phyloP scores from a whole-genome alignment of 176 grass and related monocot species.

The Otatea glauca region DNA sequence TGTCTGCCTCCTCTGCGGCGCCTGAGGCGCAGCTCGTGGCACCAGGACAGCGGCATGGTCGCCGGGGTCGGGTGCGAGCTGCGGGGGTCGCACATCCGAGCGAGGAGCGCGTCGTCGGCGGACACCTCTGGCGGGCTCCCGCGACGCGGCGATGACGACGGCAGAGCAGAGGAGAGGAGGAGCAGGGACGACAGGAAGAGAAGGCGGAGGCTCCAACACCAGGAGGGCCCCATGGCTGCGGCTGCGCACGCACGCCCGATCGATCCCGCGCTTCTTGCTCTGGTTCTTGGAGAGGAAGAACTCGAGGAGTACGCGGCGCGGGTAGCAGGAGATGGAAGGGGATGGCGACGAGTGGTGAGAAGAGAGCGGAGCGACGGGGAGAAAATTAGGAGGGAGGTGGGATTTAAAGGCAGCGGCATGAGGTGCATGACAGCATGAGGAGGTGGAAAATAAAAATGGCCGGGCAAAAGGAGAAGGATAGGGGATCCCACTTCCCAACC shows the following conservation, averaged over 20 bases:
- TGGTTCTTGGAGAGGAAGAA: constrained; percentile 9
- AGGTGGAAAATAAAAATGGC: constrained; percentile 19
- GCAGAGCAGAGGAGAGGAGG: constrained; percentile 40
- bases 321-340: background rate
- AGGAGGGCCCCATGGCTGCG: constrained; percentile 52
- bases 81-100: constrained; percentile 48
- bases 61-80: background rate
- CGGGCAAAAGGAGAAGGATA: background rate
- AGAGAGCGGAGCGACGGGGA: constrained; percentile 43
- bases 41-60: constrained; percentile 41
- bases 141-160: background rate
- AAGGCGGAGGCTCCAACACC: constrained; percentile 34
- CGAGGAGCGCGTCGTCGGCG: constrained; percentile 40
- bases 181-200: constrained; percentile 59
- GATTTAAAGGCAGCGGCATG: constrained; percentile 65
- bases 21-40: constrained; percentile 47
- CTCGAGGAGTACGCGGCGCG: constrained; percentile 14
- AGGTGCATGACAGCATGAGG: constrained; percentile 73
- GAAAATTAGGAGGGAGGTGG: constrained; percentile 43
- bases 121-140: background rate
- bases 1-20: background rate
- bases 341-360: background rate
- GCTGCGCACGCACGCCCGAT: background rate
- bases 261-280: constrained; percentile 2
- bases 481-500: constrained; percentile 1